Conservation (phyloP, 148 eudicot species). For the Rhododendron kiyosumense region DNA sequence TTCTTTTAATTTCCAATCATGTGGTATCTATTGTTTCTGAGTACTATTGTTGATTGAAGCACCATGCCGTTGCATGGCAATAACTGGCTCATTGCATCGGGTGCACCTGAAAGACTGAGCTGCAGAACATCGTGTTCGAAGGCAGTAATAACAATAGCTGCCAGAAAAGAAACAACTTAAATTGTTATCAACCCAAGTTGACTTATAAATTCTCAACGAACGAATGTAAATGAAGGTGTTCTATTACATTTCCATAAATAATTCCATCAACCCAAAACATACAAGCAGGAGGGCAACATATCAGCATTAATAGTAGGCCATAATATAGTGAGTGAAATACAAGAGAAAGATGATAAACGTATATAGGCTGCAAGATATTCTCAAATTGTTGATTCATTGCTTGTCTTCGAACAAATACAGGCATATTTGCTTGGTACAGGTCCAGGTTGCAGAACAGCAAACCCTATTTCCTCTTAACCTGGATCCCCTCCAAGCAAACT, state of each 20-base stretch:
- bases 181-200: not conserved
- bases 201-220: not conserved
- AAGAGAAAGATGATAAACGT: not conserved
- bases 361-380: not conserved
- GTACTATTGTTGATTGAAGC: constrained; percentile 20
- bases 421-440: not conserved
- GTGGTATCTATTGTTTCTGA: constrained; percentile 17
- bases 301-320: not conserved
- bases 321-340: not conserved
- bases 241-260: not conserved
- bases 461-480: not conserved
- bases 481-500: not conserved
- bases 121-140: constrained; percentile 79
- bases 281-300: not conserved
- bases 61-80: constrained; percentile 74
- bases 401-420: not conserved
- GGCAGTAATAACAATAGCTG: constrained; percentile 98
- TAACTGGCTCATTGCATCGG: constrained; percentile 76
- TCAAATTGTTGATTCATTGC: not conserved
- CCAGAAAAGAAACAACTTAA: constrained; percentile 10
- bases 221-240: not conserved
- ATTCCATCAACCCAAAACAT: not conserved
- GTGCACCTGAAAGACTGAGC: constrained; percentile 66
- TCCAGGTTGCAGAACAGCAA: not conserved
- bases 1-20: constrained; percentile 1